Conservation (phyloP, 2,329 filamentous ascomycete genomes). For the Monilinia polystroma region DNA sequence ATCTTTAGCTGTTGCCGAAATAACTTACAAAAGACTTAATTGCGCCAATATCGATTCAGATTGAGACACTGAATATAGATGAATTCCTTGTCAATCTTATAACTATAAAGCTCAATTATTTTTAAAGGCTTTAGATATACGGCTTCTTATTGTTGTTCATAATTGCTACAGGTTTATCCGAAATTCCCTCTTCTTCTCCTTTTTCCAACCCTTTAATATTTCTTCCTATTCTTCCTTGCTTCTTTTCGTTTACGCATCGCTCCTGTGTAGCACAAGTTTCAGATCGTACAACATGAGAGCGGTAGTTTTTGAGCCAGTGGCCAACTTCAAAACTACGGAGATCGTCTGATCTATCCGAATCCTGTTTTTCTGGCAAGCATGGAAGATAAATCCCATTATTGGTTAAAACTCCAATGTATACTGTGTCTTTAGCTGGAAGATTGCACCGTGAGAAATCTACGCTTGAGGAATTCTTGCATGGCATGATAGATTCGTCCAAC, state of each 20-base stretch:
- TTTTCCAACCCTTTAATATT: neutral
- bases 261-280: conserved; percentile 2
- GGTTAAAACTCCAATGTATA: neutral
- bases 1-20: no score
- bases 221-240: conserved; percentile 13
- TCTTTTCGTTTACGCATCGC: conserved; percentile 6
- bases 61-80: no score
- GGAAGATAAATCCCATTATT: neutral
- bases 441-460: neutral
- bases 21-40: no score
- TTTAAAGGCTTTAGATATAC: no score
- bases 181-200: neutral
- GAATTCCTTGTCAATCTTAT: no score
- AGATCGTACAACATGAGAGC: conserved; percentile 13
- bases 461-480: neutral
- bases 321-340: conserved; percentile 10
- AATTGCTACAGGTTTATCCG: neutral
- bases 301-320: conserved; percentile 4
- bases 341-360: conserved; percentile 23
- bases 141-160: no score
- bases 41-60: no score
- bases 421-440: neutral
- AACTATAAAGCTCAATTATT: no score
- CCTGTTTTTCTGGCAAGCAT: conserved; percentile 2
- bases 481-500: conserved; percentile 5